A percentile compares a stretch with the other conserved stretches of the same genome.
phyloP scores from a whole-genome alignment of 768 basidiomycete genomes.

The Mycena vulgaris region DNA sequence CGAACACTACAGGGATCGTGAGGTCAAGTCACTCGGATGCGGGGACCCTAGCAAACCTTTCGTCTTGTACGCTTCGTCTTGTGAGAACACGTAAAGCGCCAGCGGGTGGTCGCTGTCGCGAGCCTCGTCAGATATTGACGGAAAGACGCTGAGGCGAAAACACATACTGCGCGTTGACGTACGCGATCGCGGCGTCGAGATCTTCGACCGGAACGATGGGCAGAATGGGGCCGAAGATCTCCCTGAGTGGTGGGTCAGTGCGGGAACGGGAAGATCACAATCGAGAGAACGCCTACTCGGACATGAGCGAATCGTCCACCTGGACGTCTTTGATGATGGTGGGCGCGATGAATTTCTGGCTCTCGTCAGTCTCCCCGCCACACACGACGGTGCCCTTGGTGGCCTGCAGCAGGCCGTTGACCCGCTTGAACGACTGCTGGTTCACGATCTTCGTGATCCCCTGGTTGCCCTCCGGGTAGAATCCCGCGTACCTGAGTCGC shows the following conservation, averaged over 20 bases:
- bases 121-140: not conserved
- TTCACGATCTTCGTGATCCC: slow-evolving; percentile 64
- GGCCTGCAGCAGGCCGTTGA: slow-evolving; percentile 73
- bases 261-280: not conserved
- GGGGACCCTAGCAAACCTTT: slow-evolving; percentile 61
- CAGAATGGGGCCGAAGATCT: slow-evolving; percentile 88
- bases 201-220: slow-evolving; percentile 81
- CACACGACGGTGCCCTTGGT: slow-evolving; percentile 77
- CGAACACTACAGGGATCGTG: slow-evolving; percentile 64
- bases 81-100: slow-evolving; percentile 83
- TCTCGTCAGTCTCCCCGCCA: slow-evolving; percentile 75
- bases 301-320: slow-evolving; percentile 80
- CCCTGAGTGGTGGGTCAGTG: slow-evolving; percentile 58
- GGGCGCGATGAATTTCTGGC: slow-evolving; percentile 76
- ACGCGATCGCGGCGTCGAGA: slow-evolving; percentile 79
- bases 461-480: slow-evolving; percentile 61
- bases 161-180: slow-evolving; percentile 72
- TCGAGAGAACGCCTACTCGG: slow-evolving; percentile 67
- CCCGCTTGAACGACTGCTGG: slow-evolving; percentile 67
- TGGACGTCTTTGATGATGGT: slow-evolving; percentile 79
- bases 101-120: slow-evolving; percentile 77
- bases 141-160: not conserved
- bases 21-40: not conserved
- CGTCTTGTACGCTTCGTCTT: slow-evolving; percentile 69
- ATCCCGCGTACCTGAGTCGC: slow-evolving; percentile 62